Percentiles rank a stretch among this genome's conserved stretches.
These are phyloP conservation scores for Phlebiopsis flavidoalba DNA, from an alignment of 768 basidiomycete genomes.

Conservation along the genomic window DNA sequence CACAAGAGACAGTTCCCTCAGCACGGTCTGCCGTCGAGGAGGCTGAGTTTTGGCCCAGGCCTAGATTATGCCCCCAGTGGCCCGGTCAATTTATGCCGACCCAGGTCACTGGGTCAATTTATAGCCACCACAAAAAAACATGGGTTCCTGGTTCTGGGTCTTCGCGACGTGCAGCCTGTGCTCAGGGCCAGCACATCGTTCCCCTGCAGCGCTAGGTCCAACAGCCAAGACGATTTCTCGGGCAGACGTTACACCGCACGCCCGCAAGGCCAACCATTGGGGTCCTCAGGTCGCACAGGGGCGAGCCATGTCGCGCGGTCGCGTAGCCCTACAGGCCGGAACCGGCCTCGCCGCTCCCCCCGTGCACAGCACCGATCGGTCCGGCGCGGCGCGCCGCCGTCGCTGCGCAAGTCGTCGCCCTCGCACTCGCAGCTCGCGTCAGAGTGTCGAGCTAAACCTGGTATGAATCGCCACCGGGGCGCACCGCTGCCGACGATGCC, in stretches of 20 bases:
- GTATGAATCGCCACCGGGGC: slow-evolving; percentile 22
- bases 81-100: slow-evolving; percentile 18
- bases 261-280: slow-evolving; percentile 4
- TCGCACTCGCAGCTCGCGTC: slow-evolving; percentile 54
- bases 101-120: slow-evolving; percentile 10
- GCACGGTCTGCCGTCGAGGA: not conserved
- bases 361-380: too few relatives aligned
- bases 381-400: slow-evolving; percentile 10
- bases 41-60: slow-evolving; percentile 12
- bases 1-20: not conserved
- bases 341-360: too few relatives aligned
- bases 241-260: slow-evolving; percentile 2
- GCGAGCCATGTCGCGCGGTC: not conserved
- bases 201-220: not conserved
- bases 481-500: slow-evolving; percentile 35
- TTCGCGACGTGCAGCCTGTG: not conserved
- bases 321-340: slow-evolving; percentile 6
- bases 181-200: not conserved
- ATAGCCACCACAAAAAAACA: slow-evolving; percentile 13
- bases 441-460: slow-evolving; percentile 34
- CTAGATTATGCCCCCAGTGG: slow-evolving; percentile 12
- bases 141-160: slow-evolving; percentile 1
- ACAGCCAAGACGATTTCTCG: slow-evolving; percentile 2
- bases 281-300: slow-evolving; percentile 8
- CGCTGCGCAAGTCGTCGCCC: slow-evolving; percentile 50